Evolutionary conservation across 1,284 basidiomycete species (phyloP).

Genomic region (Cutaneotrichosporon sp.): DNA sequence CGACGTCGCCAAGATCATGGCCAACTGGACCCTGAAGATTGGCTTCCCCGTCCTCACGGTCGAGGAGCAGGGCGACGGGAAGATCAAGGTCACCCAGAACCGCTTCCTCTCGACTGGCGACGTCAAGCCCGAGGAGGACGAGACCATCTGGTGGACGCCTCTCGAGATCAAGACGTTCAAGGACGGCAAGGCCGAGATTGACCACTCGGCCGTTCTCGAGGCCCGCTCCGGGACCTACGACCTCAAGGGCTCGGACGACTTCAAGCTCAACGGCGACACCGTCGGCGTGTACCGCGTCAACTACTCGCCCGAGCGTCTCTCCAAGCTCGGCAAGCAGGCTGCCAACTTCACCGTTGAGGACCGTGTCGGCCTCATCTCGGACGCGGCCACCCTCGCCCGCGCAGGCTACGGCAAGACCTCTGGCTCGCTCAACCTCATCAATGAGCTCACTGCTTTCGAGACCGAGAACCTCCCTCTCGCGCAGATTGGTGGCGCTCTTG

Average conservation of each 20-base stretch:
- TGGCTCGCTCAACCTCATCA: conserved; percentile 70
- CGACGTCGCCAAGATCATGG: conserved; percentile 81
- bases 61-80: conserved; percentile 68
- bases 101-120: conserved; percentile 87
- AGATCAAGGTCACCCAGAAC: conserved; percentile 79
- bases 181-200: conserved; percentile 54
- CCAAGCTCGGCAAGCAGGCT: conserved; percentile 76
- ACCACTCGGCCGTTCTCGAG: conserved; percentile 68
- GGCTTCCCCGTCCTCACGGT: conserved; percentile 89
- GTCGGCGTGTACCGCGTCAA: conserved; percentile 85
- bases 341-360: conserved; percentile 81
- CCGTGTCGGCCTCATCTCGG: conserved; percentile 80
- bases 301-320: conserved; percentile 79
- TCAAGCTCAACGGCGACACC: conserved; percentile 87
- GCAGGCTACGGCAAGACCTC: conserved; percentile 77
- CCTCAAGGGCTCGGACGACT: conserved; percentile 67
- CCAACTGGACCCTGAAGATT: conserved; percentile 88
- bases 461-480: conserved; percentile 61
- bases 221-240: conserved; percentile 69
- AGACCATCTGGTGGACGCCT: conserved; percentile 86
- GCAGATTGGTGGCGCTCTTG: conserved; percentile 56
- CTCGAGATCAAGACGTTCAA: conserved; percentile 69
- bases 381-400: conserved; percentile 75
- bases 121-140: conserved; percentile 77
- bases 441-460: conserved; percentile 66